Base-by-base conservation (phyloP, 2,329 filamentous ascomycete species). In the Phoma sp. region DNA sequence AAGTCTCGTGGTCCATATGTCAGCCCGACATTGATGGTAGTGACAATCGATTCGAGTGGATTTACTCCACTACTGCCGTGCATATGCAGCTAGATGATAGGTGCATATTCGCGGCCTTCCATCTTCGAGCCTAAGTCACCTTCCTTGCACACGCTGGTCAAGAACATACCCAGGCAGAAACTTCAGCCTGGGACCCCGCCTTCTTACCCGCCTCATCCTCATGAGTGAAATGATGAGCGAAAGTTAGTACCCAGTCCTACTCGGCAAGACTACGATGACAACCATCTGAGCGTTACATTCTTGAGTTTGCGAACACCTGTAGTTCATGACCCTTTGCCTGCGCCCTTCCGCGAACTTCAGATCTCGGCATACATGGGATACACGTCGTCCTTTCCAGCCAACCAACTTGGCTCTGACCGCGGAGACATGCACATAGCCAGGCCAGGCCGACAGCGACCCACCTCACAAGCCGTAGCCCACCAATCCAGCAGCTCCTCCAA, bases 51-150 rank as follows among this genome's bases (percentile, higher is more conserved):
- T 58, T 57, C 51, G 55, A 44, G 50, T 52, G 51, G 51, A 51
- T 53, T 61, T 64, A 60, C 68, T 64, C 67, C 68, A 59, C 70
- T 67, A 67, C 46, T 55, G 57, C 51, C 56, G 19, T 72, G 71
- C 71, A 74, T 73, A 74, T 74, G 71, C 71, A 65, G 68, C 71
- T 73, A 74, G 69, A 64, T 63, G 47, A 64, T 66, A 55, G 69
- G 55, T 67, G 70, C 70, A 72, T 72, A 50, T 60, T 58, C 52
- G 62, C 65, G 64, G 63, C 60, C 57, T 67, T 65, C 68, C 59
- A 64, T 65, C 62, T 57, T 66, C 56, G 65, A 66, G 68, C 67
- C 57, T 55, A 47, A 49, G 51, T 37, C 50, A 38, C 50, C 55
- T 57, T 53, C 53, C 63, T 59, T 63, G 62, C 62, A 60, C 51